Evolutionary conservation across 2,329 filamentous ascomycete species (phyloP).

Genomic region (Verticillium klebahnii): DNA sequence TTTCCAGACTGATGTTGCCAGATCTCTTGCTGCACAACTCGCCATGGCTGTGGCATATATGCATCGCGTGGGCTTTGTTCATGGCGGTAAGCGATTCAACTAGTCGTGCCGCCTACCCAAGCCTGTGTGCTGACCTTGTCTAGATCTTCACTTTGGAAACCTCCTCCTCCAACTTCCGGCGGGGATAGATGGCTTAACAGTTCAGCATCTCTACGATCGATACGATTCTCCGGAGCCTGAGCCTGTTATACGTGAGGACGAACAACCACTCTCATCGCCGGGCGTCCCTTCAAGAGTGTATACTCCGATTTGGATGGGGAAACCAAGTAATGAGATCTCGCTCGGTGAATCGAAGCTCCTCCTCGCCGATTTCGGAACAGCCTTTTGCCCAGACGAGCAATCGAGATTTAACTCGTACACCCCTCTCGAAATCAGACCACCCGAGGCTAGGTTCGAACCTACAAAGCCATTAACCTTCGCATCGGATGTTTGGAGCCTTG

Average conservation of each 20-base stretch:
- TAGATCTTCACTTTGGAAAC: constrained; percentile 29
- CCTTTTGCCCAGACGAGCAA: constrained; percentile 22
- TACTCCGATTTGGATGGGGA: constrained; percentile 27
- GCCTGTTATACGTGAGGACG: constrained; percentile 14
- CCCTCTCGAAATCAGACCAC: constrained; percentile 23
- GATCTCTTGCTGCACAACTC: constrained; percentile 22
- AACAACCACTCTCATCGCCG: constrained; percentile 8
- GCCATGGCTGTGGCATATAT: constrained; percentile 23
- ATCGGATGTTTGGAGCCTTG: constrained; percentile 35
- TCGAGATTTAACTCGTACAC: constrained; percentile 19
- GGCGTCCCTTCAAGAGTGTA: constrained; percentile 24
- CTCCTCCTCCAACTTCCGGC: constrained; percentile 20
- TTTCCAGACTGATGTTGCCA: constrained; percentile 20
- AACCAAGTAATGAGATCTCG: constrained; percentile 22
- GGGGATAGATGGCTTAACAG: constrained; percentile 15
- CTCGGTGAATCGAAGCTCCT: constrained; percentile 17
- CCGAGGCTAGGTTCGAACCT: constrained; percentile 30
- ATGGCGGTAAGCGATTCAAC: constrained; percentile 19
- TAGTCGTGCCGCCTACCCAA: neutral
- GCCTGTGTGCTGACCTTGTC: neutral
- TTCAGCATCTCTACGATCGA: constrained; percentile 18
- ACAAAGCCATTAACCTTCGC: constrained; percentile 23
- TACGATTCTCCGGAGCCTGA: constrained; percentile 18
- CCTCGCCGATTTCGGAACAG: constrained; percentile 28
- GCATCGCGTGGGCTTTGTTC: constrained; percentile 22